A percentile compares a stretch with the other conserved stretches of the same genome.
Conservation (phyloP, 768 basidiomycete species). For the Mycena sanguinolenta region DNA sequence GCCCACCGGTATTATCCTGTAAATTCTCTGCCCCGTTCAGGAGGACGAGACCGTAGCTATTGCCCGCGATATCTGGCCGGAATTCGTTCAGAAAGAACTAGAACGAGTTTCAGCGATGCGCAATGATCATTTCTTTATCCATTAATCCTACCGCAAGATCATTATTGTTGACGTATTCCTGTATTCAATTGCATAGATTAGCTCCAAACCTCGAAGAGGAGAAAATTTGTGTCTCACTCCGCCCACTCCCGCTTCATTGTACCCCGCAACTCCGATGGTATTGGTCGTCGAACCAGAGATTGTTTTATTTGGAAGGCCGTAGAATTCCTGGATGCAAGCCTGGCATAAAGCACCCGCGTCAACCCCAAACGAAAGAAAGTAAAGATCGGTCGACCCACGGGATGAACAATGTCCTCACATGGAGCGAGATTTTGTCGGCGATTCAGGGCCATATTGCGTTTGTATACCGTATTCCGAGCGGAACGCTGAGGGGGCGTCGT, state of each 20-base stretch:
- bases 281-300: slow-evolving; percentile 24
- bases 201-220: too few relatives aligned
- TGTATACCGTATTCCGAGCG: slow-evolving; percentile 13
- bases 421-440: slow-evolving; percentile 25
- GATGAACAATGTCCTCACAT: slow-evolving; percentile 24
- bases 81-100: slow-evolving; percentile 27
- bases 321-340: slow-evolving; percentile 26
- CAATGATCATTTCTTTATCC: neutral
- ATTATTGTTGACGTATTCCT: slow-evolving; percentile 27
- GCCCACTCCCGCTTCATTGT: slow-evolving; percentile 8
- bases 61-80: slow-evolving; percentile 25
- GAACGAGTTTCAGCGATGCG: slow-evolving; percentile 4
- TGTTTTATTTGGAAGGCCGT: slow-evolving; percentile 24
- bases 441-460: slow-evolving; percentile 9
- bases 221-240: slow-evolving; percentile 8
- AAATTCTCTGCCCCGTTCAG: slow-evolving; percentile 21
- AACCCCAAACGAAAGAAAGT: neutral
- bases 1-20: slow-evolving; percentile 20
- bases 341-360: slow-evolving; percentile 3
- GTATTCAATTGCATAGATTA: slow-evolving; percentile 14
- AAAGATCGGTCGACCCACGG: slow-evolving; percentile 5
- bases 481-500: slow-evolving; percentile 6
- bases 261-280: slow-evolving; percentile 25
- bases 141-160: slow-evolving; percentile 21
- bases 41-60: slow-evolving; percentile 10